These are phyloP conservation scores for Microsporum canis DNA, from an alignment of 2,329 filamentous ascomycete species.

Conservation along the genomic window DNA sequence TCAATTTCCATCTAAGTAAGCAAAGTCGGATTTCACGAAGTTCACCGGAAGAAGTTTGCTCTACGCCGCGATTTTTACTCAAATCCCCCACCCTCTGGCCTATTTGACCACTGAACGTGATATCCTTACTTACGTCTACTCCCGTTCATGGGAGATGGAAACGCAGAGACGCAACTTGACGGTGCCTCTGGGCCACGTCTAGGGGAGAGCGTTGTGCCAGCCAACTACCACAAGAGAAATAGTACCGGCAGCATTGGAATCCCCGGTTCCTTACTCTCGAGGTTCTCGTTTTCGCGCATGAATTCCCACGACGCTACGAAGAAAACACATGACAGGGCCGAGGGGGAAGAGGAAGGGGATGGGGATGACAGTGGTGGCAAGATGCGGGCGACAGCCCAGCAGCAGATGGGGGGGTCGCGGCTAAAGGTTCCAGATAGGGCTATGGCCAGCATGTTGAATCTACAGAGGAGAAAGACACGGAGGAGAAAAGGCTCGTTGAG, in stretches of 20 bases:
- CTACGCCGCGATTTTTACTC: neutral
- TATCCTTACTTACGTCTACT: neutral
- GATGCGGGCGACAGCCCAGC: neutral
- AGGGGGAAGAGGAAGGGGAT: conserved; percentile 11
- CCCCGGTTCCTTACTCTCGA: conserved; percentile 22
- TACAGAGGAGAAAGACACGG: conserved; percentile 46
- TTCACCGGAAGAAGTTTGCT: neutral
- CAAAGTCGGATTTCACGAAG: neutral
- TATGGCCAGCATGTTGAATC: conserved; percentile 38
- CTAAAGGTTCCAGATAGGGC: conserved; percentile 28
- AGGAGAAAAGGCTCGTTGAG: conserved; percentile 73
- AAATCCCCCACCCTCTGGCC: neutral
- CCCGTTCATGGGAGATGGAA: conserved; percentile 6
- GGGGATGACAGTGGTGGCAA: conserved; percentile 4
- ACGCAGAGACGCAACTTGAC: neutral
- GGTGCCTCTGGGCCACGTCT: neutral
- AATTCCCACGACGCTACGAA: neutral
- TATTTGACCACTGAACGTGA: neutral
- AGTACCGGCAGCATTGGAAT: conserved; percentile 6
- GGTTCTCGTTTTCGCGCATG: conserved; percentile 11
- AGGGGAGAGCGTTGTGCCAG: neutral
- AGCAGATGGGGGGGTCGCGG: neutral
- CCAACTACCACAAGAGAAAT: neutral
- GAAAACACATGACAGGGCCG: conserved; percentile 13
- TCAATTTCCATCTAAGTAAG: neutral